Conservation (phyloP, 176 grass and related monocot genomes). For the Cenchrus fungigraminus region DNA sequence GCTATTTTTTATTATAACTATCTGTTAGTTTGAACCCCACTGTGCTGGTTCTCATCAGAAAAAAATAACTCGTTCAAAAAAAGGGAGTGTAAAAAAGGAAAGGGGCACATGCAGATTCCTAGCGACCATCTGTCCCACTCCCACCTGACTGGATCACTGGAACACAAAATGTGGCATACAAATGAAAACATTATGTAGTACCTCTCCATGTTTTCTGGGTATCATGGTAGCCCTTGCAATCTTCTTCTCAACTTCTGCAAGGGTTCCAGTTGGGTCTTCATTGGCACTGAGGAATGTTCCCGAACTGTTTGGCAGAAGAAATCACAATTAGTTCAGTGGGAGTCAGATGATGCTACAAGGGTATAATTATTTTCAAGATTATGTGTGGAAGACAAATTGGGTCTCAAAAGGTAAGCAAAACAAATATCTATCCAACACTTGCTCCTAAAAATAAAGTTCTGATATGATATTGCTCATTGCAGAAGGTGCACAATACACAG, state of each 20-base stretch:
- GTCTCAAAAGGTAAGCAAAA: background rate
- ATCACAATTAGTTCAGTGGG: conserved; percentile 21
- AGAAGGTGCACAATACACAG: background rate
- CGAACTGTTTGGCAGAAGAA: conserved; percentile 62
- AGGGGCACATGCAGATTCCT: background rate
- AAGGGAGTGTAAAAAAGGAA: too few species aligned
- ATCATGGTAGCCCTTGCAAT: conserved; percentile 95
- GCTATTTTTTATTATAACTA: too few species aligned
- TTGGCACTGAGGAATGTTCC: conserved; percentile 87
- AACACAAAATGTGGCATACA: background rate
- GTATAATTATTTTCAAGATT: background rate
- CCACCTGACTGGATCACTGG: background rate
- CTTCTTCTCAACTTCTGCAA: conserved; percentile 80
- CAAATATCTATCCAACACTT: background rate
- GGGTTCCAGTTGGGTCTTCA: conserved; percentile 79
- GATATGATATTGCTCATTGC: background rate
- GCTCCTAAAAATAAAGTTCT: background rate
- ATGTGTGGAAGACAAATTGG: background rate
- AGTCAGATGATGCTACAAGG: background rate
- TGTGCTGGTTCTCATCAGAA: too few species aligned
- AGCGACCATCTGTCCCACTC: background rate
- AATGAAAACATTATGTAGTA: conserved; percentile 37
- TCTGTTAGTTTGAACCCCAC: too few species aligned
- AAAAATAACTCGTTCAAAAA: too few species aligned
- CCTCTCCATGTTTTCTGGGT: conserved; percentile 84